These are phyloP conservation scores for Epichloe glyceriae DNA, from an alignment of 2,329 filamentous ascomycete genomes.

Conservation along the genomic window DNA sequence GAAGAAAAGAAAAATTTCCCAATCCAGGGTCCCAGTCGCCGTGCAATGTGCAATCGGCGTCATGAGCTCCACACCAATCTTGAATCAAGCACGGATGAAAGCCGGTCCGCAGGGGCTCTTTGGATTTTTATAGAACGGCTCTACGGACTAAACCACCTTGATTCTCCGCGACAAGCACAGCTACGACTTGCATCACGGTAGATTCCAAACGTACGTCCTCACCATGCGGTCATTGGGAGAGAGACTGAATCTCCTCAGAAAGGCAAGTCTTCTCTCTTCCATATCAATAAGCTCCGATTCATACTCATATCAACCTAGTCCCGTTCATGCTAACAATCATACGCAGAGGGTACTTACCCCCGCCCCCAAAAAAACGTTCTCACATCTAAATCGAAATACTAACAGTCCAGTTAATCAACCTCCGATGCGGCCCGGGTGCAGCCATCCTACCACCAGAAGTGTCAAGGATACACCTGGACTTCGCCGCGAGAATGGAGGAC, in stretches of 20 bases:
- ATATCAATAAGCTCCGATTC: neutral
- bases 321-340: neutral
- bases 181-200: neutral
- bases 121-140: neutral
- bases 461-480: slow-evolving; percentile 62
- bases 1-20: neutral
- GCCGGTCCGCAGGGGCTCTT: slow-evolving; percentile 9
- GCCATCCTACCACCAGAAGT: slow-evolving; percentile 66
- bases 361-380: slow-evolving; percentile 3
- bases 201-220: neutral
- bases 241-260: slow-evolving; percentile 62
- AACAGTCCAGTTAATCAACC: slow-evolving; percentile 49
- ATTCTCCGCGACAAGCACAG: neutral
- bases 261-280: slow-evolving; percentile 38
- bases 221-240: slow-evolving; percentile 39
- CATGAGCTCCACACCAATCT: neutral
- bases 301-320: neutral
- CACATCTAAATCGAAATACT: slow-evolving; percentile 6
- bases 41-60: neutral
- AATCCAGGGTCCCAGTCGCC: neutral
- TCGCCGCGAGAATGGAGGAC: slow-evolving; percentile 45
- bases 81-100: slow-evolving; percentile 10
- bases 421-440: slow-evolving; percentile 74
- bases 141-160: neutral
- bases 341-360: slow-evolving; percentile 28